Percentiles rank a stretch among this genome's conserved stretches.
Conservation (phyloP, 352 stramenopile species). For the Thalassiosira mediterranea region DNA sequence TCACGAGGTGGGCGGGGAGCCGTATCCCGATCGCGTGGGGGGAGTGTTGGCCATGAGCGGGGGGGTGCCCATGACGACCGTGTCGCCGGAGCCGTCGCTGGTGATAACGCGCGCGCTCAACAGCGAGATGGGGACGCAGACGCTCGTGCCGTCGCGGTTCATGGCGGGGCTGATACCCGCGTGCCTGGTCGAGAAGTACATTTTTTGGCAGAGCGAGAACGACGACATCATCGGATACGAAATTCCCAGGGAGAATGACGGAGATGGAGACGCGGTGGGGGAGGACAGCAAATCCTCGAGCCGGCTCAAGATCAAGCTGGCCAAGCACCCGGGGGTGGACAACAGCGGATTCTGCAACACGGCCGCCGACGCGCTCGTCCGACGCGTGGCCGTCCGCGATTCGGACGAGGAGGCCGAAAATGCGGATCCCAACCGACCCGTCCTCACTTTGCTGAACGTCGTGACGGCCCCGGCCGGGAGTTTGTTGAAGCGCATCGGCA, state of each 20-base stretch:
- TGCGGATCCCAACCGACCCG: conserved; percentile 63
- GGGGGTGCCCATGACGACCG: conserved; percentile 84
- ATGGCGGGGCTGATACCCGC: conserved; percentile 93
- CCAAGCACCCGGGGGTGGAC: conserved; percentile 74
- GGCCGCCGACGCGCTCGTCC: conserved; percentile 77
- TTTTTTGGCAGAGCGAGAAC: conserved; percentile 96
- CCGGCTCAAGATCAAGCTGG: conserved; percentile 80
- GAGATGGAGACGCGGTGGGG: conserved; percentile 77
- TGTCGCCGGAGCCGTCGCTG: conserved; percentile 84
- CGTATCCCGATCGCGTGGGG: conserved; percentile 83
- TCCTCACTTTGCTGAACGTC: conserved; percentile 93
- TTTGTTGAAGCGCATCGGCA: conserved; percentile 87
- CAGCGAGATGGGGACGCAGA: conserved; percentile 82
- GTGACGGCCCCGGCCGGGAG: conserved; percentile 86
- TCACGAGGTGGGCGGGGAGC: conserved; percentile 89
- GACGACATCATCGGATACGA: conserved; percentile 93
- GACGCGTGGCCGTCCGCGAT: conserved; percentile 75
- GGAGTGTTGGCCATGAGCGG: conserved; percentile 83
- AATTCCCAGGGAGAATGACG: conserved; percentile 80
- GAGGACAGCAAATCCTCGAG: conserved; percentile 66
- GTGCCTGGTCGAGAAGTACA: conserved; percentile 93
- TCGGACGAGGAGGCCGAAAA: conserved; percentile 72
- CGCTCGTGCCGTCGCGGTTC: conserved; percentile 90
- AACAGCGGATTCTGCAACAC: conserved; percentile 86
- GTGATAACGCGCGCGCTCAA: conserved; percentile 89